Base-by-base conservation (phyloP, 2,329 filamentous ascomycete species). In the Aureobasidium sp. region DNA sequence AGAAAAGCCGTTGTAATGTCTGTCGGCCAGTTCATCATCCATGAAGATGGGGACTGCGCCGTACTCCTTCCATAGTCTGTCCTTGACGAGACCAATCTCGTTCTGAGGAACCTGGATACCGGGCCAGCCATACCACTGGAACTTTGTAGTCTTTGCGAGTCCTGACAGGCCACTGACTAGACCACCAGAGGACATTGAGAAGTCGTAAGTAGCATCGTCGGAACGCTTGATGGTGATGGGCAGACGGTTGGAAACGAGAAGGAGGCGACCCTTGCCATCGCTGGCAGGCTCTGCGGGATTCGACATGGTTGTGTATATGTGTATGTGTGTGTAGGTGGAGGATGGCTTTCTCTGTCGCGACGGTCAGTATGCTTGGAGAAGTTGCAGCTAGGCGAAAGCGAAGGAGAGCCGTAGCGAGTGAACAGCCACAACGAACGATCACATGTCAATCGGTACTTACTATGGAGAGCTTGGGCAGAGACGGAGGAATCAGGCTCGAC, bases 71-170 rank as follows among this genome's bases (percentile, higher is more conserved):
- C 90, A 89, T 70, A 97, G 78, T 65, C 88, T 85, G 70, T 87
- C 81, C 70, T 84, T 87, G 73, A 99, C 85, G 60, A 81, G 80
- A 2, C 82, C 79, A 45, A 89, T 82, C 74, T 97, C 93, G 60
- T 85, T 82, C 64, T 95, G 89, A 40, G 93, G 93, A 4, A 97
- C 85, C 74, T 97, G 90, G 51, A 96, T 77, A 38, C 94, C 94
- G 0, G 94, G 92, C 93, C 94, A 97, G 67, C 94, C 94, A 75
- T 97, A 97, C 94, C 94, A 99, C 74, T 94, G 89, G 75, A 97
- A 97, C 67, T 87, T 93, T 27, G 90, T 96, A 33, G 90, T 88
- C 76, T 96, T 96, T 68, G 89, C 87, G 61, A 97, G 78, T 27
- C 94, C 94, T 66, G 90, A 95, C 63, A 99, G 80, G 21, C 94